Percentiles rank a stretch among this genome's conserved stretches.
Evolutionary conservation across 2,329 filamentous ascomycete species (phyloP).

Genomic region (Bimuria novae-zelandiae): DNA sequence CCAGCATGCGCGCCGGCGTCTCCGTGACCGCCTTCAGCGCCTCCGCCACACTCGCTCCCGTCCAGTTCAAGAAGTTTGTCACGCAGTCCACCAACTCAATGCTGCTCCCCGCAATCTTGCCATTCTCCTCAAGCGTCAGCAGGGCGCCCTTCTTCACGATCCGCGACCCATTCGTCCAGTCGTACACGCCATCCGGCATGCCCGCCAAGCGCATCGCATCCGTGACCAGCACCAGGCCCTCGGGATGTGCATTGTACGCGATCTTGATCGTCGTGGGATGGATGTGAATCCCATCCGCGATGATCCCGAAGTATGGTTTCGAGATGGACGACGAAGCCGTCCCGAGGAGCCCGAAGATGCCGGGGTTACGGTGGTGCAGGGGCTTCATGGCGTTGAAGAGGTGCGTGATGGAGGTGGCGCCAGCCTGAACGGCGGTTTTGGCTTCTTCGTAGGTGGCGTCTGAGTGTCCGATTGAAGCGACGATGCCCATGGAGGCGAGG

Average conservation of each 20-base stretch:
- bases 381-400: slow-evolving; percentile 94
- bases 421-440: slow-evolving; percentile 69
- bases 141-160: slow-evolving; percentile 73
- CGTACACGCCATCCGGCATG: slow-evolving; percentile 80
- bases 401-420: slow-evolving; percentile 88
- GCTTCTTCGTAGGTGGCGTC: slow-evolving; percentile 87
- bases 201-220: slow-evolving; percentile 90
- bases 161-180: slow-evolving; percentile 76
- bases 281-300: slow-evolving; percentile 87
- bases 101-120: slow-evolving; percentile 61
- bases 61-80: slow-evolving; percentile 79
- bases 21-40: slow-evolving; percentile 74
- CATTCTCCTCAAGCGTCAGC: slow-evolving; percentile 75
- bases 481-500: slow-evolving; percentile 67
- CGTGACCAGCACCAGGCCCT: slow-evolving; percentile 85
- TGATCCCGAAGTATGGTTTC: slow-evolving; percentile 84
- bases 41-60: slow-evolving; percentile 68
- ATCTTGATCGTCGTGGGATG: slow-evolving; percentile 89
- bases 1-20: slow-evolving; percentile 78
- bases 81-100: slow-evolving; percentile 80
- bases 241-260: slow-evolving; percentile 82
- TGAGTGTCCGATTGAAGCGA: slow-evolving; percentile 83
- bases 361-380: slow-evolving; percentile 87
- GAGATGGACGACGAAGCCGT: slow-evolving; percentile 34
- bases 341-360: slow-evolving; percentile 84